Evolutionary conservation across 2,329 filamentous ascomycete genomes (phyloP), one percentile per base, ranked within the genome.

Genomic region (Ambrosiella xylebori): DNA sequence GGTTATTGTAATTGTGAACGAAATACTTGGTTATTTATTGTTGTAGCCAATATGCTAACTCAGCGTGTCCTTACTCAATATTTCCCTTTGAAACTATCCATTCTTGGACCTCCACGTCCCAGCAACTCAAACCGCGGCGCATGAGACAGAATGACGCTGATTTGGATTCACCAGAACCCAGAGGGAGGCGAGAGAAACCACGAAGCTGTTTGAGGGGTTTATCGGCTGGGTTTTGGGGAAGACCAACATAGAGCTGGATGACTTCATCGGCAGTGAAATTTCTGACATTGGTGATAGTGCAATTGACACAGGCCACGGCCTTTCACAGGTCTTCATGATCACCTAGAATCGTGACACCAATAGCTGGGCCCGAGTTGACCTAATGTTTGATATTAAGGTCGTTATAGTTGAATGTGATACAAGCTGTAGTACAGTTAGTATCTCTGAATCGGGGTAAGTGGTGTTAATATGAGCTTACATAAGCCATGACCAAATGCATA

Each of bases 401-500:
- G n/a, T 76, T 73, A 66, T 81, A 83, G 37, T 74, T 74, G 69
- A 86, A 88, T 37, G 75, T 81, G 1, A 84, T 86, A 70, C 86
- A 87, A 12, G 81, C 82, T 76, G 60, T 35, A 37, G 49, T 3
- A 13, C 12, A 27, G 41, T 19, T 38, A 8, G 2, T 36, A 45
- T 56, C 17, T 12, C 12, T 4, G 52, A 13, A 17, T 13, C 47
- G 11, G 35, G 39, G 17, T 56, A 45, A 7, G 17, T 52, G 4
- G 39, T 61, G 57, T 37, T 38, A 12, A 35, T n/a, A 27, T 27
- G 62, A 84, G 81, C 57, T 54, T 58, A 17, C 83, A 86, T 1
- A 93, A 73, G 1, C 87, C 88, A 65, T 88, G 82, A 11, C 87
- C 87, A 66, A 93, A 93, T 59, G 84, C 77, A 69, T 90, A 91